Evolutionary conservation across 1,139 yeast species (phyloP).

Genomic region (Geotrichum fermentans): DNA sequence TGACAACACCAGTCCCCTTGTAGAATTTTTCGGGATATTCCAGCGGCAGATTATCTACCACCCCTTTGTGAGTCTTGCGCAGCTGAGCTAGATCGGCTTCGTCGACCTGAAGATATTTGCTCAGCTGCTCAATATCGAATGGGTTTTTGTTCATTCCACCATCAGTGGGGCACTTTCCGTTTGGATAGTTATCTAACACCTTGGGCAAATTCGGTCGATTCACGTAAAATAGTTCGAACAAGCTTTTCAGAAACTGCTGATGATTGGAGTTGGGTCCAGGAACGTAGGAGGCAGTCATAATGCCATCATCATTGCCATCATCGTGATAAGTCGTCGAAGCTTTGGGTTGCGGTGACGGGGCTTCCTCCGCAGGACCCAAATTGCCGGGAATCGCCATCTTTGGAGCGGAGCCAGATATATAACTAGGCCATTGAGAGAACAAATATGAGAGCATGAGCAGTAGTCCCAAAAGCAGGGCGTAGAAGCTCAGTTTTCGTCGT

Average conservation of each 20-base stretch:
- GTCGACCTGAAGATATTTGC: conserved; percentile 49
- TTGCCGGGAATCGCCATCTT: not conserved
- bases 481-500: not conserved
- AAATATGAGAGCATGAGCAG: not conserved
- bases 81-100: conserved; percentile 46
- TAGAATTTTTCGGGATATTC: conserved; percentile 36
- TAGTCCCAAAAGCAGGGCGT: not conserved
- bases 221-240: conserved; percentile 15
- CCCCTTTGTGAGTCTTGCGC: conserved; percentile 49
- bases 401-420: not conserved
- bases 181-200: conserved; percentile 9
- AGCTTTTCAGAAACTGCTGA: not conserved
- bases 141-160: not conserved
- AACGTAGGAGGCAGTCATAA: not conserved
- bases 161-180: conserved; percentile 6
- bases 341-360: not conserved
- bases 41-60: conserved; percentile 50
- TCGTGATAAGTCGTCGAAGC: not conserved
- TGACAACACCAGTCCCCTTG: conserved; percentile 68
- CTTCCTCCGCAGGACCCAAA: not conserved
- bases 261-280: not conserved
- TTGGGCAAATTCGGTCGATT: conserved; percentile 6
- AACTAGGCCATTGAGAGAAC: not conserved
- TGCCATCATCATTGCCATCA: not conserved
- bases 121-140: conserved; percentile 6